Evolutionary conservation across 768 basidiomycete genomes (phyloP), one percentile per base, ranked within the genome.

Genomic region (Amanita rubescens): DNA sequence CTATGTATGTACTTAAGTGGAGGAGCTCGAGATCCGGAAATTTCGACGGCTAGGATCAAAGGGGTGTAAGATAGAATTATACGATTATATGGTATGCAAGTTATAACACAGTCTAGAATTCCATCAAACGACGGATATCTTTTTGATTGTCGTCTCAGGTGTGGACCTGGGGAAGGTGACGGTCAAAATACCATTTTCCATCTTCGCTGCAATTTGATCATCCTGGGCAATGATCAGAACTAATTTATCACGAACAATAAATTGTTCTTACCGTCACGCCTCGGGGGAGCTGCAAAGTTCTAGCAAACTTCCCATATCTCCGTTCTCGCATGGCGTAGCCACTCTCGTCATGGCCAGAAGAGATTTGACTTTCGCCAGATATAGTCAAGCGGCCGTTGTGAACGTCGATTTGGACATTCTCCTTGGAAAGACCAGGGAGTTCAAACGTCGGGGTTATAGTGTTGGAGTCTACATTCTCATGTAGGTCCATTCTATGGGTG

Each of bases 391-490:
- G 69, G 55, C 76, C 74, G 54, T 78, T 71, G 55, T 75, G 73
- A 20, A 82, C 62, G 57, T 82, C 80, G 55, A 85, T 76, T 42
- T 66, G 63, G 38, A 85, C 69, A 57, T 83, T 69, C 48, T 81
- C 76, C 48, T 77, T 76, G 55, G 71, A 70, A 43, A 84, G n/a
- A n/a, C n/a, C n/a, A n/a, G n/a, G n/a, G n/a, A n/a, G n/a, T n/a
- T n/a, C n/a, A n/a, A n/a, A n/a, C n/a, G n/a, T n/a, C n/a, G n/a
- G n/a, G n/a, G n/a, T n/a, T n/a, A n/a, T n/a, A n/a, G n/a, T n/a
- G n/a, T n/a, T n/a, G n/a, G n/a, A n/a, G n/a, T n/a, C n/a, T n/a
- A n/a, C n/a, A n/a, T n/a, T n/a, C n/a, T n/a, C n/a, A n/a, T n/a
- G n/a, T n/a, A n/a, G n/a, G n/a, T n/a, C n/a, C n/a, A n/a, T n/a